A percentile compares a stretch with the other conserved stretches of the same genome.
These are phyloP conservation scores for Ceratocystis cubensis DNA, from an alignment of 2,329 filamentous ascomycete species.

Conservation along the genomic window DNA sequence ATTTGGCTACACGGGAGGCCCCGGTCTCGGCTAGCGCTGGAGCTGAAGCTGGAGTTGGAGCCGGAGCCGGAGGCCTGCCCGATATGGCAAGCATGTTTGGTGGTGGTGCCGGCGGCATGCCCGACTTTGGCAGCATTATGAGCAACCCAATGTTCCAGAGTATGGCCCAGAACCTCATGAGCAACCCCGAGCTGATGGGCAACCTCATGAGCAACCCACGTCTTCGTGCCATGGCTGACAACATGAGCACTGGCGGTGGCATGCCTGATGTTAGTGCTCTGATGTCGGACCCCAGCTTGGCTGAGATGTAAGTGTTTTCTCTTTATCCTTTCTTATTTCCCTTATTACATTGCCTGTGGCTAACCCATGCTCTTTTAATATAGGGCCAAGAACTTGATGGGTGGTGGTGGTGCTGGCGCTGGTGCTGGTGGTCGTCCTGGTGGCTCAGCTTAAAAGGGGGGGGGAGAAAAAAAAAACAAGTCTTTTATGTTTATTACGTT, in stretches of 20 bases:
- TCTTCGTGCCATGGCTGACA: slow-evolving; percentile 73
- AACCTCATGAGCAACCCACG: slow-evolving; percentile 92
- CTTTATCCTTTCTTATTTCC: neutral
- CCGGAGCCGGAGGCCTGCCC: slow-evolving; percentile 47
- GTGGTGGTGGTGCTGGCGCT: slow-evolving; percentile 28
- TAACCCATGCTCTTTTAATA: slow-evolving; percentile 1
- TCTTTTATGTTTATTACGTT: neutral
- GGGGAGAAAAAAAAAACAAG: slow-evolving; percentile 1
- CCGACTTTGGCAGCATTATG: slow-evolving; percentile 78
- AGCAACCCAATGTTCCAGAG: slow-evolving; percentile 95
- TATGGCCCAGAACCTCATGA: slow-evolving; percentile 97
- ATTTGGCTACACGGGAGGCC: slow-evolving; percentile 24
- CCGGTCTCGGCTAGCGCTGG: slow-evolving; percentile 22
- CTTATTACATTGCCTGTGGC: slow-evolving; percentile 10
- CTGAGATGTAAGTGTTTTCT: slow-evolving; percentile 64
- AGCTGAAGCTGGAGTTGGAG: slow-evolving; percentile 28
- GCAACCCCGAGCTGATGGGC: slow-evolving; percentile 81
- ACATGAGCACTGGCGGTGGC: slow-evolving; percentile 59
- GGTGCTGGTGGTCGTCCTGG: slow-evolving; percentile 25
- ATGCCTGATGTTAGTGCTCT: slow-evolving; percentile 77
- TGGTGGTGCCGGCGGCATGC: slow-evolving; percentile 65
- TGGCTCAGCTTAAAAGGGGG: slow-evolving; percentile 11
- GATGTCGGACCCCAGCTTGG: slow-evolving; percentile 86
- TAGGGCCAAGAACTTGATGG: slow-evolving; percentile 39
- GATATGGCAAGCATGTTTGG: slow-evolving; percentile 66